Base-by-base conservation (phyloP, 2,329 filamentous ascomycete genomes). In the Fusarium decemcellulare region DNA sequence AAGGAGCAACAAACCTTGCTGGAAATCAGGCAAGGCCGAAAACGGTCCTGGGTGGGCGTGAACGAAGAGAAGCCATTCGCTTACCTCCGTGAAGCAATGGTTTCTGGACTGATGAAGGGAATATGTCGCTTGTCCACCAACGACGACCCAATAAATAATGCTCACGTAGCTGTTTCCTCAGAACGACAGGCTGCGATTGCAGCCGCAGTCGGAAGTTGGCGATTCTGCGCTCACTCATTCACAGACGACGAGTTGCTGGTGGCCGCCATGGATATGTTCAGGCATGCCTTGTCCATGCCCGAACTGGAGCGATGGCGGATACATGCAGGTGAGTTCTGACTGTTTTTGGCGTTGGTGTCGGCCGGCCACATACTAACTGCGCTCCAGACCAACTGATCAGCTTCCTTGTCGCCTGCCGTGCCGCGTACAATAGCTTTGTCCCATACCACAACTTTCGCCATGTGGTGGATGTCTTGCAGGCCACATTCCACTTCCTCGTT, bases 371-470 rank as follows among this genome's bases (percentile, higher is more conserved):
- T 78, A 74, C 84, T 87, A 78, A 87, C 80, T 74, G 63, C 65
- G 67, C 63, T 56, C 69, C 44, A 93, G 94, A 93, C 73, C 91
- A 97, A 78, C 85, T 99, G 30, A 92, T 92, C 70, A 91, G 89
- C 57, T 98, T 97, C 76, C 85, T 98, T 65, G 88, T 97, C 67
- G 94, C 95, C 56, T 96, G 94, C 76, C 92, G 95, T 66, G 91
- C 92, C 50, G 93, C 96, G n/a, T 99, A 99, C 83, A 98, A 98
- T 79, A 92, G 90, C 62, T 97, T 97, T 79, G 94, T 98, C 37
- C 93, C 95, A 23, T 99, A 98, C 77, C 96, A 99, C 84, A 99
- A 99, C 81, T 99, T 98, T 79, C 92, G 95, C 58, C 96, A 99
- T 80, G 96, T 97, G 23, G 92, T 98, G 66, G 96, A 99, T 80